Base-by-base conservation (phyloP, 2,329 filamentous ascomycete genomes). In the Pyrenophora seminiperda region DNA sequence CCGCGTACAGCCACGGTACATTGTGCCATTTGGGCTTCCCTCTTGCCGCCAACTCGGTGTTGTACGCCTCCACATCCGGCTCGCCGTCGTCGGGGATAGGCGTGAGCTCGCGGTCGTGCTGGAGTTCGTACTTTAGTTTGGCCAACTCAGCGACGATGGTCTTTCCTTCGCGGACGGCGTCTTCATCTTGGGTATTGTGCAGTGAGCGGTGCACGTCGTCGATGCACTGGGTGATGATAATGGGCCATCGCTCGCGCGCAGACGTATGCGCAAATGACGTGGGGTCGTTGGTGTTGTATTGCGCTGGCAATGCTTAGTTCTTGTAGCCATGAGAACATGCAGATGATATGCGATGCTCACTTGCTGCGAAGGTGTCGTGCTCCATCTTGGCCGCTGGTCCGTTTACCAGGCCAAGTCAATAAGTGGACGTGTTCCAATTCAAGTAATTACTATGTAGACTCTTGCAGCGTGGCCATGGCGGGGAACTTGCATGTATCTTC, bases 161-260 rank as follows among this genome's bases (percentile, higher is more conserved):
- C 79, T 97, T 97, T 65, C 94, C 94, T 73, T 97, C 94, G 18
- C 83, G 82, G 27, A 80, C 75, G 68, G 88, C 88, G 51, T 84
- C 81, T 7, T 85, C 74, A 42, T 90, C 84, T 29, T 82, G 78
- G 43, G 79, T 78, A 50, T 79, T 75, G 27, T 79, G 78, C 3
- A 88, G 82, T 6, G 89, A 81, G 43, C 89, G 89, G 76, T 96
- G 91, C n/a, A 96, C 81, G 73, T 97, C 93, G 71, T 99, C 93
- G 66, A 99, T 94, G 47, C 88, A 90, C 70, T 91, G 85, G 13
- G 94, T 97, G 63, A 99, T 77, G 69, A 99, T 99, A 48, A 96
- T 81, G 13, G 94, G 94, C 94, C 93, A 99, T 72, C 94, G 83
- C 61, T 91, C 87, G 66, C 88, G 83, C 27, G 90, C 93, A 7